Conservation (phyloP, 1,139 yeast genomes). For the Taphrina confusa region DNA sequence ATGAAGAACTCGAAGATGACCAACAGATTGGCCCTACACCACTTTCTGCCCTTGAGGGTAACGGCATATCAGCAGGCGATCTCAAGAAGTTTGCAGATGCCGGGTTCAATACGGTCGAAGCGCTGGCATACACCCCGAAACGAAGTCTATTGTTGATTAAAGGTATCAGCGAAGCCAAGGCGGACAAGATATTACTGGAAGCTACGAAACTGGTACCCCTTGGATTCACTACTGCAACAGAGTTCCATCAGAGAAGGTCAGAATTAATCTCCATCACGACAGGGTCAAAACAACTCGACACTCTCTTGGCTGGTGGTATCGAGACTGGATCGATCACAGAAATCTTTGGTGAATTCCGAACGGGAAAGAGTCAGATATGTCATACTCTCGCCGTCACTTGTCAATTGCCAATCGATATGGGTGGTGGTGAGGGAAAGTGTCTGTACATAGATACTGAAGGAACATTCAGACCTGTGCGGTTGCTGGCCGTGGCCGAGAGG, state of each 20-base stretch:
- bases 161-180: constrained; percentile 95
- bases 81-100: constrained; percentile 76
- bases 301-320: constrained; percentile 91
- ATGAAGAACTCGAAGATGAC: constrained; percentile 35
- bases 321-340: constrained; percentile 98
- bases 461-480: constrained; percentile 88
- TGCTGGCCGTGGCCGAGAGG: constrained; percentile 85
- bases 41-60: constrained; percentile 52
- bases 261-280: constrained; percentile 91
- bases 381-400: constrained; percentile 97
- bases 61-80: constrained; percentile 82
- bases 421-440: constrained; percentile 99
- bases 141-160: constrained; percentile 73
- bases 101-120: constrained; percentile 53
- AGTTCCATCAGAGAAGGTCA: constrained; percentile 84
- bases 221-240: constrained; percentile 98
- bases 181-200: constrained; percentile 76
- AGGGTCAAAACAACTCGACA: constrained; percentile 91
- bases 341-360: constrained; percentile 94
- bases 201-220: constrained; percentile 88
- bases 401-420: constrained; percentile 91
- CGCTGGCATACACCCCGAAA: constrained; percentile 53
- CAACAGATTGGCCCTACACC: constrained; percentile 41
- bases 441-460: constrained; percentile 96
- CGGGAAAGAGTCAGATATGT: constrained; percentile 95